Base-by-base conservation (phyloP, 225 moss, liverwort and hornwort genomes). In the Sphagnum tenellum region DNA sequence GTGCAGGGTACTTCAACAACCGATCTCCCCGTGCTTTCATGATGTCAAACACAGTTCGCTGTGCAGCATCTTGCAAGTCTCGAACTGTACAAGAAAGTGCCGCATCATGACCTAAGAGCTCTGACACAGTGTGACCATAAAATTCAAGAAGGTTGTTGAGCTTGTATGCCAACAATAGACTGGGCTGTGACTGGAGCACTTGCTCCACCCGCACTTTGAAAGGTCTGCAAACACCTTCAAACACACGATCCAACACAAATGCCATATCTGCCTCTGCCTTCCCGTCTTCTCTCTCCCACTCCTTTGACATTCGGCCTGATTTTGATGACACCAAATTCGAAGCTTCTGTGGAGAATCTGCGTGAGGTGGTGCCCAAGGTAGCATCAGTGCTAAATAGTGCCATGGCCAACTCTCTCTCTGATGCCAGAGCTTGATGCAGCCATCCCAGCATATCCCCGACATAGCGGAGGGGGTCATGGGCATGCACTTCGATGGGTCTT, bases 371-470 rank as follows among this genome's bases (percentile, higher is more conserved):
- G 46, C 89, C 94, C 47, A 76, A 66, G 50, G 78, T 89, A 55
- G 86, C 85, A 73, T 93, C 93, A 46, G 90, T 76, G 72, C 85
- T 98, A 65, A 98, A 98, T 57, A 98, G 87, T 46, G 93, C 98
- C 70, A 90, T 86, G 52, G 98, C 88, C 7, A 98, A 73, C 68
- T 98, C 98, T 64, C 93, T 81, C 81, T 98, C 98, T 9, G 98
- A 98, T 55, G 98, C 98, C 57, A 98, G 75, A 70, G 98, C 98
- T 85, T 98, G 96, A 79, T 98, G 98, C 69, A 98, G 90, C 98
- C 98, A 98, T 61, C 87, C 98, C 70, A 98, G 79, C 98, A 98
- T 98, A 74, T 98, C 98, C 71, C 98, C 98, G 57, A 98, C 98
- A 68, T 98, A 98, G 59, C 98, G 93, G 54, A 98, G 73, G 63